A percentile compares a stretch with the other conserved stretches of the same genome.
phyloP scores from a whole-genome alignment of 2,329 filamentous ascomycete species.

The Exophiala lecanii-corni region DNA sequence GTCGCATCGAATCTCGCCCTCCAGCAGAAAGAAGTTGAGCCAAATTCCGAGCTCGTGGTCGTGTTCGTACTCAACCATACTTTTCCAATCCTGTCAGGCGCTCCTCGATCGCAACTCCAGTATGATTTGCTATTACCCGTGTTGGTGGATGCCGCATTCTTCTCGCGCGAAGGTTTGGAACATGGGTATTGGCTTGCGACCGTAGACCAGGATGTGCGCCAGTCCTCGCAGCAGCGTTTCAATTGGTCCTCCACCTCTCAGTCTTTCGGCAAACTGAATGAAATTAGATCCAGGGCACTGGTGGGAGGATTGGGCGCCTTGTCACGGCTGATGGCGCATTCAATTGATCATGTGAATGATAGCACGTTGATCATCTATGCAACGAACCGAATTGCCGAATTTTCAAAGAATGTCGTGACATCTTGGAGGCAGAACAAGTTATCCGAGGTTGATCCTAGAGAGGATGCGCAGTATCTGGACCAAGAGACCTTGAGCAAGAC shows the following conservation, averaged over 20 bases:
- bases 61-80: constrained; percentile 71
- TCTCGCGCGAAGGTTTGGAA: constrained; percentile 67
- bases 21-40: constrained; percentile 49
- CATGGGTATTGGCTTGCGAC: constrained; percentile 69
- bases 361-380: constrained; percentile 37
- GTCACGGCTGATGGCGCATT: constrained; percentile 58
- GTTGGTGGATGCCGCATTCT: constrained; percentile 62
- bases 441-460: constrained; percentile 64
- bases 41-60: constrained; percentile 50
- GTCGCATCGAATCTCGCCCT: constrained; percentile 73
- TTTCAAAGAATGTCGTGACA: constrained; percentile 61
- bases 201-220: constrained; percentile 63
- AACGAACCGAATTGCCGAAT: constrained; percentile 60
- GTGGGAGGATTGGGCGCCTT: constrained; percentile 58
- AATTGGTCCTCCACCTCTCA: constrained; percentile 59
- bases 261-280: constrained; percentile 55
- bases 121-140: constrained; percentile 68
- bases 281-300: constrained; percentile 54
- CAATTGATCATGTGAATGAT: constrained; percentile 54
- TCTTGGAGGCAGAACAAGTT: constrained; percentile 73
- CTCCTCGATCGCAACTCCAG: constrained; percentile 55
- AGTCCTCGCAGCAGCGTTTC: constrained; percentile 50
- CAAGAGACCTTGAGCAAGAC: constrained; percentile 63
- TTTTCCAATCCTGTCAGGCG: constrained; percentile 65
- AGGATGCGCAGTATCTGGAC: constrained; percentile 60